Percentiles rank a stretch among this genome's conserved stretches.
Conservation (phyloP, 169 alveolate genomes). For the Theileria sp. region DNA sequence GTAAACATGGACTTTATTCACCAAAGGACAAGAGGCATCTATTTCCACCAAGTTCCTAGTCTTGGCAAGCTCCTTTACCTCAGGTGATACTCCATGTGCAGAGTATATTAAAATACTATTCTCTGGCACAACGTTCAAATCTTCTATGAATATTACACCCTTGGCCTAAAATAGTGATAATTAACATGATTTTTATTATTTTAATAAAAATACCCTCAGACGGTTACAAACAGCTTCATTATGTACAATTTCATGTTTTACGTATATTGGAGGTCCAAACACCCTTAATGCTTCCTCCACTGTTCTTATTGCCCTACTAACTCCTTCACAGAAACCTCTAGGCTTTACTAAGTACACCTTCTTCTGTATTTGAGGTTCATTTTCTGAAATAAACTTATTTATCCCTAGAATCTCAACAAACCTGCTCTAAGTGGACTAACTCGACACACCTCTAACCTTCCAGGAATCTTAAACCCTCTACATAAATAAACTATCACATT, state of each 20-base stretch:
- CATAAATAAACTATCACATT: not conserved
- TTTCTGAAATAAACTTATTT: not conserved
- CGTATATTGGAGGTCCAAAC: conserved; percentile 79
- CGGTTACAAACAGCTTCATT: conserved; percentile 79
- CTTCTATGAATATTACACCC: conserved; percentile 82
- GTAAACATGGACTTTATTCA: conserved; percentile 82
- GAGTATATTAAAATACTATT: conserved; percentile 72
- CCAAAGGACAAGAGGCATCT: conserved; percentile 86
- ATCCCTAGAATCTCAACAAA: not conserved
- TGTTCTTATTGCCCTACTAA: conserved; percentile 77
- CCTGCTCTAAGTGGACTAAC: conserved; percentile 2
- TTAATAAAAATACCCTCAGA: conserved; percentile 60
- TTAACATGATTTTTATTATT: not conserved
- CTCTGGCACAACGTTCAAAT: conserved; percentile 74
- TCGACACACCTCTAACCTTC: conserved; percentile 1
- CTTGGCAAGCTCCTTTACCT: conserved; percentile 69
- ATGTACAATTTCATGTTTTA: conserved; percentile 83
- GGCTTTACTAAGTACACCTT: conserved; percentile 66
- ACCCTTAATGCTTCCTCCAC: conserved; percentile 80
- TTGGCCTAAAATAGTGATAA: conserved; percentile 44
- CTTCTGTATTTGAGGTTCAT: not conserved
- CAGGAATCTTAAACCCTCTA: not conserved
- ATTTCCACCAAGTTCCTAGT: conserved; percentile 68
- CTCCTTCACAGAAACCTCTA: conserved; percentile 85
- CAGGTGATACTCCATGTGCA: conserved; percentile 84